Evolutionary conservation across 1,284 basidiomycete species (phyloP).

Genomic region (Ustilago vetiveriae): DNA sequence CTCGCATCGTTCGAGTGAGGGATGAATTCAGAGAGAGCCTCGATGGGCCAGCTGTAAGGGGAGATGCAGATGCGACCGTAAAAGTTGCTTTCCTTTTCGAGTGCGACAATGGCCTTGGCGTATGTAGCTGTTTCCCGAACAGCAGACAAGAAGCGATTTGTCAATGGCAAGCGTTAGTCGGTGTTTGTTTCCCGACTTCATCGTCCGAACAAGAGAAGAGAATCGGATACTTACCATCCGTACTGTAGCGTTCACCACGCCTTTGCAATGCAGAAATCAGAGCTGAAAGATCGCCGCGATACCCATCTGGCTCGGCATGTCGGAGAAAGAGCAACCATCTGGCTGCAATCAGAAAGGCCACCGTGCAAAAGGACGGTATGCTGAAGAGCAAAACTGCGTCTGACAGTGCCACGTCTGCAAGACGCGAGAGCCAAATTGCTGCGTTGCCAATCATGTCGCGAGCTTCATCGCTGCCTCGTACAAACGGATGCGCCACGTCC

Average conservation of each 20-base stretch:
- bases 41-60: slow-evolving; percentile 33
- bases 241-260: slow-evolving; percentile 8
- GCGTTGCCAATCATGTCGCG: slow-evolving; percentile 23
- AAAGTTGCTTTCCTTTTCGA: slow-evolving; percentile 16
- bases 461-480: slow-evolving; percentile 5
- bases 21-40: slow-evolving; percentile 23
- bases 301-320: slow-evolving; percentile 7
- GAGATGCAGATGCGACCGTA: slow-evolving; percentile 33
- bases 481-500: slow-evolving; percentile 2
- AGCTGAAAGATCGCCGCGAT: slow-evolving; percentile 18
- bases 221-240: slow-evolving; percentile 15
- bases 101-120: slow-evolving; percentile 22
- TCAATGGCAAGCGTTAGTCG: too few species aligned
- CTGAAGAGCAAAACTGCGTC: slow-evolving; percentile 1
- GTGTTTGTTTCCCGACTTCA: too few species aligned
- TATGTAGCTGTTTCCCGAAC: slow-evolving; percentile 2
- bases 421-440: slow-evolving; percentile 24
- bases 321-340: slow-evolving; percentile 27
- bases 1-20: not conserved
- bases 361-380: slow-evolving; percentile 20
- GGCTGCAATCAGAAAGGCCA: slow-evolving; percentile 23
- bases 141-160: not conserved
- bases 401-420: slow-evolving; percentile 26
- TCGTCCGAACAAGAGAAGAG: too few species aligned
- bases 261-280: slow-evolving; percentile 8